Conservation (phyloP, 768 basidiomycete genomes). For the Pleurotus citrinopileatus region DNA sequence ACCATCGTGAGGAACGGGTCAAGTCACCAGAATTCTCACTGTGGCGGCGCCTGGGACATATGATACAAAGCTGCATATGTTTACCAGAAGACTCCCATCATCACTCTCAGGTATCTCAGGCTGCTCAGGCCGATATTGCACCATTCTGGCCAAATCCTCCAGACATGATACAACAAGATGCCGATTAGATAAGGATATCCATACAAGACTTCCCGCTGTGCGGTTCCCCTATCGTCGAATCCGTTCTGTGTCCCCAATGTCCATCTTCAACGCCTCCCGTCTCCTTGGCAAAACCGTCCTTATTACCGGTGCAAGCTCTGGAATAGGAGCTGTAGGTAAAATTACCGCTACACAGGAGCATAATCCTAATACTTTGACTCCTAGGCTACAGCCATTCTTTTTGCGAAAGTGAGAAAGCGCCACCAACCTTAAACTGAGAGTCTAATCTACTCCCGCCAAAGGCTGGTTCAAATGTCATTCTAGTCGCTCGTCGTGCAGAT, state of each 20-base stretch:
- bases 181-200: conserved; percentile 4
- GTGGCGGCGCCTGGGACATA: too few relatives aligned
- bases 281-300: conserved; percentile 84
- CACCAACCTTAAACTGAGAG: not conserved
- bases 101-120: conserved; percentile 1
- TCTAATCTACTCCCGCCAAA: conserved; percentile 23
- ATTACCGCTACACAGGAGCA: not conserved
- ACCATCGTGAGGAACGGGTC: not conserved
- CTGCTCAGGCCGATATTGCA: conserved; percentile 3
- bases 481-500: conserved; percentile 77
- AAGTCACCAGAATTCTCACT: too few relatives aligned
- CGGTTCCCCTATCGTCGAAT: not conserved
- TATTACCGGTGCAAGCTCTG: conserved; percentile 86
- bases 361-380: conserved; percentile 2
- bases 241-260: conserved; percentile 40
- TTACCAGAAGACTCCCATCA: conserved; percentile 6
- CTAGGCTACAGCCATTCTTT: conserved; percentile 84
- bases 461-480: conserved; percentile 87
- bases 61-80: too few relatives aligned
- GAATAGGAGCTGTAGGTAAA: conserved; percentile 78
- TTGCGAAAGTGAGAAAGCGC: conserved; percentile 73
- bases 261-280: conserved; percentile 78
- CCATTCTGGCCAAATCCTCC: not conserved
- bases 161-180: not conserved
- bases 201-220: not conserved